Conservation (phyloP, 2,329 filamentous ascomycete genomes). For the Epichloe festucae region DNA sequence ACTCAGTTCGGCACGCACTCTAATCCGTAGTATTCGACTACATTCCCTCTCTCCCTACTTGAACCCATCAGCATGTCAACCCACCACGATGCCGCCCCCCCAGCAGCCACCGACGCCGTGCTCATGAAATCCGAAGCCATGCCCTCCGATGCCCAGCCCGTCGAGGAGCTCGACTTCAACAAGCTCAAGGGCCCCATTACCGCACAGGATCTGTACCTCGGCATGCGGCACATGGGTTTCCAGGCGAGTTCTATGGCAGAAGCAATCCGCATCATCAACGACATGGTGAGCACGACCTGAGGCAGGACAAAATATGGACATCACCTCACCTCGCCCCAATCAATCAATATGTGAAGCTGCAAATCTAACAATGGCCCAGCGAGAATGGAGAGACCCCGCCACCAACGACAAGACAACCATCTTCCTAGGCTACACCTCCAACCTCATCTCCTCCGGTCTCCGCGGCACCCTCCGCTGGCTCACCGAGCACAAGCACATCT, state of each 20-base stretch:
- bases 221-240: conserved; percentile 77
- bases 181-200: conserved; percentile 65
- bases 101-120: conserved; percentile 63
- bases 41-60: no score
- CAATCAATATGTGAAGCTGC: no score
- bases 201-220: conserved; percentile 68
- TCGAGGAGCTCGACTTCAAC: conserved; percentile 89
- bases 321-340: no score
- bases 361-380: conserved; percentile 25
- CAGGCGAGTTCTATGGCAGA: conserved; percentile 62
- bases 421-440: conserved; percentile 94
- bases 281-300: conserved; percentile 55
- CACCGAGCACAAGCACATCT: conserved; percentile 84
- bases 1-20: no score
- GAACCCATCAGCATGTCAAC: not conserved
- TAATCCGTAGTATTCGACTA: no score
- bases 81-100: conserved; percentile 38
- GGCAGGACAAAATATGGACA: no score
- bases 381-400: conserved; percentile 69
- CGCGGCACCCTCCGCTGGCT: conserved; percentile 86
- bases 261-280: conserved; percentile 83
- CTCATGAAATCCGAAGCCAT: conserved; percentile 74
- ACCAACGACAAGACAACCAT: conserved; percentile 75
- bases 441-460: conserved; percentile 91
- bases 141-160: conserved; percentile 63